These are phyloP conservation scores for Tetrastigma voinierianum DNA, from an alignment of 164 flowering plant genomes.

Conservation along the genomic window DNA sequence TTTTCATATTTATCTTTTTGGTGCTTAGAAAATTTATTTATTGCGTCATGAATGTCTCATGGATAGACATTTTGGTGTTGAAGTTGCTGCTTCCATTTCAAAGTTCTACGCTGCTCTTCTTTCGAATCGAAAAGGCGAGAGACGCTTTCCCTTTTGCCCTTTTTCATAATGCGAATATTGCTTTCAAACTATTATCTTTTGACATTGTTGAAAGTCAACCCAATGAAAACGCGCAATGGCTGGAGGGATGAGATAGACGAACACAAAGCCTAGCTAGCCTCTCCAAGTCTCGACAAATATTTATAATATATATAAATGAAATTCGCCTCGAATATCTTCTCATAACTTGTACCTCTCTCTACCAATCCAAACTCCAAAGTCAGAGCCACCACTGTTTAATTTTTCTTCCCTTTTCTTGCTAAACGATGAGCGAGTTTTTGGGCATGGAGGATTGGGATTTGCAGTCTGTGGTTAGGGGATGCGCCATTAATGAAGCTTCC, in stretches of 20 bases:
- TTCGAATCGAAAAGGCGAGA: no score
- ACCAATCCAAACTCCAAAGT: conserved; percentile 6
- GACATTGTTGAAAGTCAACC: conserved; percentile 17
- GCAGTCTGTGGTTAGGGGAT: conserved; percentile 41
- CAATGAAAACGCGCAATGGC: conserved; percentile 2
- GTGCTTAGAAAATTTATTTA: no score
- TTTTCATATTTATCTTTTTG: no score
- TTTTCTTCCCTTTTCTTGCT: not conserved
- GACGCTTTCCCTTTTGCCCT: no score
- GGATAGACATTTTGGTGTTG: no score
- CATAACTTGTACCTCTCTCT: not conserved
- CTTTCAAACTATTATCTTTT: not conserved
- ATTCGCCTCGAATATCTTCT: not conserved
- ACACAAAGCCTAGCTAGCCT: not conserved
- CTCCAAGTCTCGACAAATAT: not conserved
- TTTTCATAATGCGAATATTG: no score
- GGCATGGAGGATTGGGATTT: conserved; percentile 41
- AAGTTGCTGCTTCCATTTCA: no score
- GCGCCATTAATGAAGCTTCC: not conserved
- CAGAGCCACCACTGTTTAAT: not conserved
- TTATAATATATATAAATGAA: no score
- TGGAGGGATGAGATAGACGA: not conserved
- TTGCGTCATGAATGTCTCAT: no score
- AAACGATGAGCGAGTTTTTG: conserved; percentile 3
- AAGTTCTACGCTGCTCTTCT: no score